Conservation (phyloP, 495 filamentous ascomycete genomes). For the Podospora pseudoanserina region DNA sequence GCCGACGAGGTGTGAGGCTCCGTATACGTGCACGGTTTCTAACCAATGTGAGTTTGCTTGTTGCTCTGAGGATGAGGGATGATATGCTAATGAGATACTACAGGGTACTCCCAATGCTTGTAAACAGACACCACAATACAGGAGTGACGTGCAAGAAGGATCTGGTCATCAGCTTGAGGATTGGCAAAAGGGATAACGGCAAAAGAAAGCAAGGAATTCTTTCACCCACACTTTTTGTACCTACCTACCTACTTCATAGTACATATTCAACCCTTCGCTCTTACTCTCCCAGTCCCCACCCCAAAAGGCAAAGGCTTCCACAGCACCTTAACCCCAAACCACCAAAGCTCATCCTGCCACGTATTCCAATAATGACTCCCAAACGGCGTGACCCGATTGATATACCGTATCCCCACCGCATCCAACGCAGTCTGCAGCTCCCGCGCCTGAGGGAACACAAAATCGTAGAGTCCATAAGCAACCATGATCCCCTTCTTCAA, state of each 20-base stretch:
- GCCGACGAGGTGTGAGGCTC: conserved; percentile 21
- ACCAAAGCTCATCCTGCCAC: conserved; percentile 37
- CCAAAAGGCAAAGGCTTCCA: conserved; percentile 28
- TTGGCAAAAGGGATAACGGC: too few relatives aligned
- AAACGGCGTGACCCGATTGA: conserved; percentile 30
- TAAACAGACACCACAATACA: background rate
- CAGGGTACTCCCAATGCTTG: background rate
- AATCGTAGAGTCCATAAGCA: conserved; percentile 33
- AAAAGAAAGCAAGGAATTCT: too few relatives aligned
- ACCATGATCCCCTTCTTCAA: conserved; percentile 29
- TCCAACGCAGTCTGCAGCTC: conserved; percentile 29
- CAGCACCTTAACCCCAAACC: conserved; percentile 32
- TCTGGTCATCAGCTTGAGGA: too few relatives aligned
- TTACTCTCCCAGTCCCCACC: background rate
- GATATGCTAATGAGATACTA: background rate
- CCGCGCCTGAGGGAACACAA: conserved; percentile 22
- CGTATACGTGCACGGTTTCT: conserved; percentile 20
- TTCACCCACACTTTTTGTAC: background rate
- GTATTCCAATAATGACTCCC: conserved; percentile 36
- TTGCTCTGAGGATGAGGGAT: background rate
- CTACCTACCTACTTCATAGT: background rate
- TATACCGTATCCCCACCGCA: conserved; percentile 15
- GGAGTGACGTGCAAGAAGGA: background rate
- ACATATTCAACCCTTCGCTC: background rate
- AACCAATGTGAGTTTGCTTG: conserved; percentile 12